A percentile compares a stretch with the other conserved stretches of the same genome.
Conservation (phyloP, 805 yeast species). For the Saccharomycopsis selenospora region DNA sequence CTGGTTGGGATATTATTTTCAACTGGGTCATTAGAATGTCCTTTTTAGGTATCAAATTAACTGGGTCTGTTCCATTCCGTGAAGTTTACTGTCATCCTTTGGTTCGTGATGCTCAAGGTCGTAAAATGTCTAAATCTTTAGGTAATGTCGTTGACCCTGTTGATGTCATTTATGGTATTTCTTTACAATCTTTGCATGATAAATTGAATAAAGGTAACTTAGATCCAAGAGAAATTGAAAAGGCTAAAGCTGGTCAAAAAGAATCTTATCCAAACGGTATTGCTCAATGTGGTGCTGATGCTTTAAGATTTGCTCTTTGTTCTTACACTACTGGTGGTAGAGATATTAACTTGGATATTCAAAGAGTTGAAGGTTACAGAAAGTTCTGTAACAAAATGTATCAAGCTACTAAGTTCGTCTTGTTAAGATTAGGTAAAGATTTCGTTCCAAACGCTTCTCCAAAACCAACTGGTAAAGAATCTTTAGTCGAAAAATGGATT, state of each 20-base stretch:
- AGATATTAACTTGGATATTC: slow-evolving; percentile 91
- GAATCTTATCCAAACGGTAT: slow-evolving; percentile 92
- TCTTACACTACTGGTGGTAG: slow-evolving; percentile 98
- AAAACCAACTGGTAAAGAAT: slow-evolving; percentile 66
- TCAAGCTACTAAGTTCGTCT: slow-evolving; percentile 96
- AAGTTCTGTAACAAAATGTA: slow-evolving; percentile 99
- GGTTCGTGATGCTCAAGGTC: slow-evolving; percentile 98
- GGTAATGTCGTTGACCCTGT: slow-evolving; percentile 96
- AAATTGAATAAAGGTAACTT: slow-evolving; percentile 76
- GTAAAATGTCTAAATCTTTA: slow-evolving; percentile 96
- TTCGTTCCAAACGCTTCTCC: slow-evolving; percentile 70
- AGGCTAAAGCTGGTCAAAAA: slow-evolving; percentile 82
- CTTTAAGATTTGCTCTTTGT: slow-evolving; percentile 94
- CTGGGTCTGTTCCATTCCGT: slow-evolving; percentile 86
- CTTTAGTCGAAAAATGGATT: slow-evolving; percentile 95
- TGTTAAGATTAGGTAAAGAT: slow-evolving; percentile 86
- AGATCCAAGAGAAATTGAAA: slow-evolving; percentile 80
- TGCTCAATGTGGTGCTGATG: slow-evolving; percentile 99
- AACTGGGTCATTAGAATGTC: slow-evolving; percentile 99
- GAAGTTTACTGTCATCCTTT: slow-evolving; percentile 98
- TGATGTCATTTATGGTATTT: slow-evolving; percentile 86
- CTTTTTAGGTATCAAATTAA: slow-evolving; percentile 79
- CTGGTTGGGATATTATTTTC: slow-evolving; percentile 98
- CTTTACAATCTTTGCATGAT: slow-evolving; percentile 70
- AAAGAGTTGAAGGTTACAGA: slow-evolving; percentile 97